phyloP scores from a whole-genome alignment of 306 rosid genomes.

The Dicorynia guianensis region DNA sequence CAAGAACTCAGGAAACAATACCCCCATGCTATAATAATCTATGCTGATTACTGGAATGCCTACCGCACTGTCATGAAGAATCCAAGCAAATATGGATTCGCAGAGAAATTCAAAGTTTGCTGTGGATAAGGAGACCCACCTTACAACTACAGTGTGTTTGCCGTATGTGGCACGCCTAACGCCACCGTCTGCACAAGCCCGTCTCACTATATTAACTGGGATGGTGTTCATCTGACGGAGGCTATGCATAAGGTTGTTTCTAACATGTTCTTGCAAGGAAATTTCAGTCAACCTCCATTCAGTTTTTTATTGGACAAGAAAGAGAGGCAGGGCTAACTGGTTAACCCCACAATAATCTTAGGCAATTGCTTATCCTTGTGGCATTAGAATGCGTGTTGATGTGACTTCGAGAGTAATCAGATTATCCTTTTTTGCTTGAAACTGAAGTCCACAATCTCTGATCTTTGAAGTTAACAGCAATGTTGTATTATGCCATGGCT shows the following conservation, averaged over 20 bases:
- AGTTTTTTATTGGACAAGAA: constrained; percentile 64
- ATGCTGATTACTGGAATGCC: constrained; percentile 84
- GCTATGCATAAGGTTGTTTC: constrained; percentile 87
- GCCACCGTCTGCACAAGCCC: constrained; percentile 63
- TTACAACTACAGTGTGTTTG: constrained; percentile 59
- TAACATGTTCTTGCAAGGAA: constrained; percentile 74
- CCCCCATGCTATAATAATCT: constrained; percentile 68
- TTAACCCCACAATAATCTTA: not conserved
- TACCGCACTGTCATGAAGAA: constrained; percentile 63
- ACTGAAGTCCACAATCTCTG: not conserved
- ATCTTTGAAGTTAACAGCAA: not conserved
- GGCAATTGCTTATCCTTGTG: constrained; percentile 16
- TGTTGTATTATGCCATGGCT: constrained; percentile 8
- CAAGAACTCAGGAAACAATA: constrained; percentile 62
- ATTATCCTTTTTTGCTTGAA: not conserved
- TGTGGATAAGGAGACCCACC: constrained; percentile 87
- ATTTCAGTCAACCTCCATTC: constrained; percentile 70
- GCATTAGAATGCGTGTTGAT: not conserved
- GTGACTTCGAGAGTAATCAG: constrained; percentile 15
- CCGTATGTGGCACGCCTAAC: constrained; percentile 69
- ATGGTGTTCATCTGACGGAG: constrained; percentile 95
- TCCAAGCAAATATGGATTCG: constrained; percentile 64
- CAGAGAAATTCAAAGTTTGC: constrained; percentile 70
- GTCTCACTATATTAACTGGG: constrained; percentile 84
- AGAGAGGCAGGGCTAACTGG: constrained; percentile 50